Conservation (phyloP, 768 basidiomycete species). For the Sarcodon aspratus region DNA sequence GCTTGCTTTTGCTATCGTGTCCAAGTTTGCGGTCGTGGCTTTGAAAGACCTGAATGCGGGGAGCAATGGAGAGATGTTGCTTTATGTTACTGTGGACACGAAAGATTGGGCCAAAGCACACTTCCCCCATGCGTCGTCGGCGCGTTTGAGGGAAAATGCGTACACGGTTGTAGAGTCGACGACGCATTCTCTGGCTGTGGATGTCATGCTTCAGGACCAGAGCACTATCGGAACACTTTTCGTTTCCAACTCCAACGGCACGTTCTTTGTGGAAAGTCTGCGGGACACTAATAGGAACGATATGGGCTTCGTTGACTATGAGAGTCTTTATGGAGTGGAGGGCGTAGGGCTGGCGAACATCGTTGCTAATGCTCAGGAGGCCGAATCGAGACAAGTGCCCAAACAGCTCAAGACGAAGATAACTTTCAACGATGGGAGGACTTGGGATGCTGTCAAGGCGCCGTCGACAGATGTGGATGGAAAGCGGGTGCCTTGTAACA, state of each 20-base stretch:
- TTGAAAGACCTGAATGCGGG: slow-evolving; percentile 53
- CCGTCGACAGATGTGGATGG: slow-evolving; percentile 50
- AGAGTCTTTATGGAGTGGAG: slow-evolving; percentile 75
- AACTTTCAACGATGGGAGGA: slow-evolving; percentile 87
- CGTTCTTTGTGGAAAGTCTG: slow-evolving; percentile 85
- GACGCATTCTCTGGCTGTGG: slow-evolving; percentile 87
- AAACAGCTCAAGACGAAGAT: slow-evolving; percentile 72
- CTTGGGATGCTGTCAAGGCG: slow-evolving; percentile 61
- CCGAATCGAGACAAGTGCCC: slow-evolving; percentile 53
- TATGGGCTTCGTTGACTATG: slow-evolving; percentile 87
- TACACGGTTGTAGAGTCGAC: slow-evolving; percentile 96
- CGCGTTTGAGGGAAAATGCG: slow-evolving; percentile 76
- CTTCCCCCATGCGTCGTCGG: slow-evolving; percentile 84
- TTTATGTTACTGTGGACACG: slow-evolving; percentile 83
- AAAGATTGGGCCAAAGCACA: slow-evolving; percentile 78
- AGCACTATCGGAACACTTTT: slow-evolving; percentile 79
- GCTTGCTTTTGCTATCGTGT: slow-evolving; percentile 87
- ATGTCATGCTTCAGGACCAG: slow-evolving; percentile 70
- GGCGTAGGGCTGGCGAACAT: slow-evolving; percentile 89
- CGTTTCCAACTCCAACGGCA: slow-evolving; percentile 93
- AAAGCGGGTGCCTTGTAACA: slow-evolving; percentile 50
- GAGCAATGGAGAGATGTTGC: slow-evolving; percentile 58
- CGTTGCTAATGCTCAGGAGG: slow-evolving; percentile 75
- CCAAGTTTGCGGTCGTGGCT: slow-evolving; percentile 88
- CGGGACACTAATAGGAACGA: slow-evolving; percentile 88